A percentile compares a stretch with the other conserved stretches of the same genome.
phyloP scores from a whole-genome alignment of 768 basidiomycete species.

The Termitomyces sp. region DNA sequence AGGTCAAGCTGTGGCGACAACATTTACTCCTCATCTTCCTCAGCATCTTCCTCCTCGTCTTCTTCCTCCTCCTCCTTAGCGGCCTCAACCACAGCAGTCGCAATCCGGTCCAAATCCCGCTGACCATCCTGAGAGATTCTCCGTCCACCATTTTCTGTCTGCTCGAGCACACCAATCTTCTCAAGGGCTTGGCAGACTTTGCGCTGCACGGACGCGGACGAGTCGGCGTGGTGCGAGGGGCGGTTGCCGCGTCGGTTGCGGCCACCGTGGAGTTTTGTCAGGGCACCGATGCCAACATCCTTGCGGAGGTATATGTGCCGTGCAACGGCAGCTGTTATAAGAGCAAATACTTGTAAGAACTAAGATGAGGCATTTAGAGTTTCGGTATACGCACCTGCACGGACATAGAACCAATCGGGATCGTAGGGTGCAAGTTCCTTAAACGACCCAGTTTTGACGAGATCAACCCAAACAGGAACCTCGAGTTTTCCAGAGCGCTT shows the following conservation, averaged over 20 bases:
- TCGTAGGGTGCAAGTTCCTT: conserved; percentile 99
- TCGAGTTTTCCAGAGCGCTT: conserved; percentile 99
- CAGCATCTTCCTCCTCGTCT: conserved; percentile 67
- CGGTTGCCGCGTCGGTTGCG: conserved; percentile 95
- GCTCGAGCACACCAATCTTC: conserved; percentile 98
- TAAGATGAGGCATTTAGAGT: background rate
- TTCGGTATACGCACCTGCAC: conserved; percentile 70
- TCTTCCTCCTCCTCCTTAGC: conserved; percentile 71
- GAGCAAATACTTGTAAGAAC: background rate
- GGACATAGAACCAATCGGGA: conserved; percentile 99
- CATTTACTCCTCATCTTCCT: conserved; percentile 56
- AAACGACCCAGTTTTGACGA: conserved; percentile 96
- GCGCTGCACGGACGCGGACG: conserved; percentile 87
- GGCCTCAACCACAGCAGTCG: conserved; percentile 83
- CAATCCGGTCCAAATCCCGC: conserved; percentile 92
- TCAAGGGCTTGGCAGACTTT: conserved; percentile 96
- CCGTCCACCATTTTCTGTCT: conserved; percentile 90
- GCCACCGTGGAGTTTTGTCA: conserved; percentile 95
- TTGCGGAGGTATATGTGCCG: conserved; percentile 99
- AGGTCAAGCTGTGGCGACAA: conserved; percentile 14
- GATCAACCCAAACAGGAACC: conserved; percentile 96
- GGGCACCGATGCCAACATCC: conserved; percentile 90
- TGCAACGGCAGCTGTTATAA: conserved; percentile 78
- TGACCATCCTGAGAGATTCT: conserved; percentile 96
- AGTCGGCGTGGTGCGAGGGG: conserved; percentile 89